Conservation (phyloP, 1,139 yeast species). For the Waltiozyma solani region DNA sequence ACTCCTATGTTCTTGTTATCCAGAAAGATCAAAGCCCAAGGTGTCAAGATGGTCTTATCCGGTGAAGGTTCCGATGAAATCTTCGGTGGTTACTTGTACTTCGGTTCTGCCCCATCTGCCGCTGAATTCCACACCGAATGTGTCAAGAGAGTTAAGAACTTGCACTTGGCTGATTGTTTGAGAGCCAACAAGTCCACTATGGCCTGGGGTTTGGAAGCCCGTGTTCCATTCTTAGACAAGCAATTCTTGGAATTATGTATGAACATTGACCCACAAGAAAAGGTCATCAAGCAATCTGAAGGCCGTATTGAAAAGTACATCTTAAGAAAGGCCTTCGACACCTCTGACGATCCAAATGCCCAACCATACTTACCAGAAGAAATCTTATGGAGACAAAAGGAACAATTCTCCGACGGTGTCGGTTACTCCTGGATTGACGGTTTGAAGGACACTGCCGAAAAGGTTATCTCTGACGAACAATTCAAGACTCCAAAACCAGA, state of each 20-base stretch:
- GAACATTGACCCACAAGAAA: slow-evolving; percentile 92
- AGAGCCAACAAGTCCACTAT: slow-evolving; percentile 99
- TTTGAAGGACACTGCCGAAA: slow-evolving; percentile 90
- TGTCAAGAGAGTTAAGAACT: slow-evolving; percentile 92
- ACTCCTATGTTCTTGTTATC: slow-evolving; percentile 97
- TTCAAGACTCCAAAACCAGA: slow-evolving; percentile 83
- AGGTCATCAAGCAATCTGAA: slow-evolving; percentile 58
- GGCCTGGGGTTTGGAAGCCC: slow-evolving; percentile 99
- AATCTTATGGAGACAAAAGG: slow-evolving; percentile 98
- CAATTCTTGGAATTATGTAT: slow-evolving; percentile 84
- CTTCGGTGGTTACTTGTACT: slow-evolving; percentile 96
- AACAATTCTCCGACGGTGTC: slow-evolving; percentile 98
- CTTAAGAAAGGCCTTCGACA: slow-evolving; percentile 94
- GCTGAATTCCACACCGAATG: slow-evolving; percentile 91
- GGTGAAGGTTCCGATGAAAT: slow-evolving; percentile 99
- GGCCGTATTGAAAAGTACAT: slow-evolving; percentile 89
- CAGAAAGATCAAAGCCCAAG: slow-evolving; percentile 97
- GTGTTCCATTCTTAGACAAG: slow-evolving; percentile 97
- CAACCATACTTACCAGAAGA: slow-evolving; percentile 90
- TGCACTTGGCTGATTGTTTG: slow-evolving; percentile 93
- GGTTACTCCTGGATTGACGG: slow-evolving; percentile 99
- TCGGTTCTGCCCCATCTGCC: slow-evolving; percentile 92
- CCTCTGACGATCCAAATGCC: slow-evolving; percentile 54
- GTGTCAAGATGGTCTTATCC: slow-evolving; percentile 96
- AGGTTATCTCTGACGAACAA: slow-evolving; percentile 78